Percentiles rank a stretch among this genome's conserved stretches.
Conservation (phyloP, 495 filamentous ascomycete genomes). For the Aspergillus diversus region DNA sequence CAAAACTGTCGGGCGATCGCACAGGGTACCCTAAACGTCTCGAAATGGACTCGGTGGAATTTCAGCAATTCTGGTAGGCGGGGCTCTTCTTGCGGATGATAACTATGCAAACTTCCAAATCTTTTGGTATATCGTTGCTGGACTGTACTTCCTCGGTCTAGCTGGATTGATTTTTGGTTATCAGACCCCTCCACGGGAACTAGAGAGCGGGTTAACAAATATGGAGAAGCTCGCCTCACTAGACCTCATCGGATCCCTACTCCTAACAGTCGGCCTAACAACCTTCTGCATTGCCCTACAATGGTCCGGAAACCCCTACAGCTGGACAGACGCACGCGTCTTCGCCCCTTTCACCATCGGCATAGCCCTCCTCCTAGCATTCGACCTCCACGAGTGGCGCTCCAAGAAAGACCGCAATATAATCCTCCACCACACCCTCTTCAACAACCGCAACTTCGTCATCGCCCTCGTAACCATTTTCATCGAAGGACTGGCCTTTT, state of each 20-base stretch:
- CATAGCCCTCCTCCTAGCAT: neutral
- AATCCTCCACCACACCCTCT: neutral
- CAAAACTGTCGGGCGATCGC: neutral
- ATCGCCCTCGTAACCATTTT: neutral
- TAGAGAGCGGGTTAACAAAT: neutral
- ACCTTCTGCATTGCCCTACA: neutral
- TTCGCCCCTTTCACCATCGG: neutral
- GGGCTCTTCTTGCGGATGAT: neutral
- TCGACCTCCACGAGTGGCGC: neutral
- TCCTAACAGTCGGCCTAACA: neutral
- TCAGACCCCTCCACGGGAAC: neutral
- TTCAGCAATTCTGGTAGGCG: neutral
- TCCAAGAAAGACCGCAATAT: neutral
- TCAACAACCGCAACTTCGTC: neutral
- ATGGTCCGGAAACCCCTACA: neutral
- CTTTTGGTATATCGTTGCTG: neutral
- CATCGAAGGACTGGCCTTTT: neutral
- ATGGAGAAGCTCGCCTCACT: neutral
- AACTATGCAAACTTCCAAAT: neutral
- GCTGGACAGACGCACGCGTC: neutral
- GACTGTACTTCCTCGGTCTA: neutral
- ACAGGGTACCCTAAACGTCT: neutral
- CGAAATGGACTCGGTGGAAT: neutral
- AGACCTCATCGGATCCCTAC: neutral
- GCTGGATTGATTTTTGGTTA: neutral